A percentile compares a stretch with the other conserved stretches of the same genome.
Conservation (phyloP, 2,329 filamentous ascomycete genomes). For the Helotiales sp. region DNA sequence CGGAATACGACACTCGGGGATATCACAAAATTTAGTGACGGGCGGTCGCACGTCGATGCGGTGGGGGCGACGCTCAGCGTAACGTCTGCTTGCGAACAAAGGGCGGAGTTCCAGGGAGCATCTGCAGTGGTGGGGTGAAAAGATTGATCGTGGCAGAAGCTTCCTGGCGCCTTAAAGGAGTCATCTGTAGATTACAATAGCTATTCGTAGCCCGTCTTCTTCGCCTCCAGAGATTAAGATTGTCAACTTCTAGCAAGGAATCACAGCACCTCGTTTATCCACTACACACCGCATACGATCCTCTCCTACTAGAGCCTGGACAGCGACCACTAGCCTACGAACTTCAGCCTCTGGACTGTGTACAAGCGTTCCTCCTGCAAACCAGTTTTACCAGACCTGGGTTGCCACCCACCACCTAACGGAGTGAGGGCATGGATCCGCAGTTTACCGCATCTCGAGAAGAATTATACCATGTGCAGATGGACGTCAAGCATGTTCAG, state of each 20-base stretch:
- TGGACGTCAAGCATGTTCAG: conserved; percentile 70
- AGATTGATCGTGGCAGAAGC: neutral
- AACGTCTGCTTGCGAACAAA: conserved; percentile 19
- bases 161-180: neutral
- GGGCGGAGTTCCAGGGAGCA: conserved; percentile 15
- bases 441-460: conserved; percentile 60
- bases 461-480: conserved; percentile 67
- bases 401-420: neutral
- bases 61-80: conserved; percentile 31
- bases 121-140: conserved; percentile 11
- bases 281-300: neutral
- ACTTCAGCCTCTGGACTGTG: neutral
- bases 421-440: conserved; percentile 58
- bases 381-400: neutral
- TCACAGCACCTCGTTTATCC: conserved; percentile 1
- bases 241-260: neutral
- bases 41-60: conserved; percentile 32
- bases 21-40: conserved; percentile 22
- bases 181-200: neutral
- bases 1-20: conserved; percentile 38
- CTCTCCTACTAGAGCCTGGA: neutral
- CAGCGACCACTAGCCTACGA: neutral
- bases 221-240: neutral
- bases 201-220: neutral
- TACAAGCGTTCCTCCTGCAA: neutral